A percentile compares a stretch with the other conserved stretches of the same genome.
phyloP scores from a whole-genome alignment of 192 early-diverging fungal species.

The Rhizophlyctis rosea region DNA sequence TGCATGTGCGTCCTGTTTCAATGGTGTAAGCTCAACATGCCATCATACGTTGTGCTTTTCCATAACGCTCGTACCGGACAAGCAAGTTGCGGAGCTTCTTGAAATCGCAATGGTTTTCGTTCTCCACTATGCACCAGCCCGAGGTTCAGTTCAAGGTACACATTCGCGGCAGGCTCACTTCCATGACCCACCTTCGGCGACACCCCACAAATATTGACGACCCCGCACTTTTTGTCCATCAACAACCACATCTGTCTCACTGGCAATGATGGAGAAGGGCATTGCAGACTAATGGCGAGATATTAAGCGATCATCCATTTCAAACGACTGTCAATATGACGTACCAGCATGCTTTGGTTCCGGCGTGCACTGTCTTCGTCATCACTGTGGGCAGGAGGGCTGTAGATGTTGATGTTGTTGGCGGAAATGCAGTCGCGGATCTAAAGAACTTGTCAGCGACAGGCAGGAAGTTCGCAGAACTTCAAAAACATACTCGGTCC shows the following conservation, averaged over 20 bases:
- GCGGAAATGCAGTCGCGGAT: slow-evolving; percentile 86
- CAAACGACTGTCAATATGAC: slow-evolving; percentile 10
- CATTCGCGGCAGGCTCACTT: neutral
- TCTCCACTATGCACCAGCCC: slow-evolving; percentile 74
- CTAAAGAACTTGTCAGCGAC: slow-evolving; percentile 33
- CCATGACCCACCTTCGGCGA: slow-evolving; percentile 69
- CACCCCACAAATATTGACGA: slow-evolving; percentile 97
- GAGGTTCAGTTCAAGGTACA: too few species aligned
- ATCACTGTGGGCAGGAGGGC: slow-evolving; percentile 84
- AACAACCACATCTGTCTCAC: slow-evolving; percentile 78
- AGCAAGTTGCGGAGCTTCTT: slow-evolving; percentile 94
- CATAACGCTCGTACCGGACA: slow-evolving; percentile 70
- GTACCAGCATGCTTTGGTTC: slow-evolving; percentile 75
- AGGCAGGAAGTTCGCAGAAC: too few species aligned
- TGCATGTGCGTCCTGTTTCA: slow-evolving; percentile 81
- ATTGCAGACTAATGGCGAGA: slow-evolving; percentile 62
- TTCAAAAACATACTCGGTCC: slow-evolving; percentile 65
- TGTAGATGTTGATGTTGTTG: slow-evolving; percentile 91
- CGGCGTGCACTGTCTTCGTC: slow-evolving; percentile 67
- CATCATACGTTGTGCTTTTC: neutral
- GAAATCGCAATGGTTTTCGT: slow-evolving; percentile 98
- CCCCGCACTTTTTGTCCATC: slow-evolving; percentile 92
- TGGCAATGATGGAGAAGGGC: slow-evolving; percentile 96
- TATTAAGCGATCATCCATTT: slow-evolving; percentile 9
- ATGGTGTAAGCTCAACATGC: neutral